These are phyloP conservation scores for Falciphora oryzae DNA, from an alignment of 2,329 filamentous ascomycete species.

Conservation along the genomic window DNA sequence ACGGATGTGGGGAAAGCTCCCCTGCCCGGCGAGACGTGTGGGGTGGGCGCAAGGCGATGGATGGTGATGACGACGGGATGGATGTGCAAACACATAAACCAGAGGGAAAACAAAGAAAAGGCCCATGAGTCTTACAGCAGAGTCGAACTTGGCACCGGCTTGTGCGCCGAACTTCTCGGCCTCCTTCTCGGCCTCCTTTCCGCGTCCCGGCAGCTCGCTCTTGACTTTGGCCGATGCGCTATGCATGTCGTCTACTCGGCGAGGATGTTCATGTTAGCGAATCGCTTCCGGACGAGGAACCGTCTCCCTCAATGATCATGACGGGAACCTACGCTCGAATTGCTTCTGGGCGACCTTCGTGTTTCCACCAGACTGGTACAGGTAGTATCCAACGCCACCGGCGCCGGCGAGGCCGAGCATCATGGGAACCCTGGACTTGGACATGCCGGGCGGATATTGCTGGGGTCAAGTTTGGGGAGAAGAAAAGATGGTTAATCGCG, in stretches of 20 bases:
- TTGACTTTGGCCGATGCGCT: slow-evolving; percentile 61
- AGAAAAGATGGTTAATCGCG: not conserved
- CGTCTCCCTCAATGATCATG: too few species aligned
- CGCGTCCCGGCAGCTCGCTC: slow-evolving; percentile 56
- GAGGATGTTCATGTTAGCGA: slow-evolving; percentile 6
- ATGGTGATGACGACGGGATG: not conserved
- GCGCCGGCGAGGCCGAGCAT: slow-evolving; percentile 57
- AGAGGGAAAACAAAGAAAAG: not conserved
- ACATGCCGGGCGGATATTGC: slow-evolving; percentile 33
- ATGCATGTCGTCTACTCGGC: slow-evolving; percentile 65
- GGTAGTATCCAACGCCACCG: slow-evolving; percentile 77
- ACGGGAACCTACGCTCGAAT: slow-evolving; percentile 62
- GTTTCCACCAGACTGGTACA: slow-evolving; percentile 80
- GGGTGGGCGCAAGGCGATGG: not conserved
- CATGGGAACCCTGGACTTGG: slow-evolving; percentile 40
- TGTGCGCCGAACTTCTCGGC: slow-evolving; percentile 55
- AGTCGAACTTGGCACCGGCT: slow-evolving; percentile 62
- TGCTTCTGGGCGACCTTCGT: slow-evolving; percentile 80
- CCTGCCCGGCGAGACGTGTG: not conserved
- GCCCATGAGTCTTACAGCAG: slow-evolving; percentile 47
- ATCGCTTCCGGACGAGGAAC: not conserved
- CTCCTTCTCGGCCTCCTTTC: slow-evolving; percentile 58
- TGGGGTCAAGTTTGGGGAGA: not conserved
- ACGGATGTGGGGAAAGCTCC: not conserved
- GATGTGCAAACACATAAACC: not conserved